Percentiles rank a stretch among this genome's conserved stretches.
phyloP scores from a whole-genome alignment of 2,329 filamentous ascomycete genomes.

The Colletotrichum limetticola region DNA sequence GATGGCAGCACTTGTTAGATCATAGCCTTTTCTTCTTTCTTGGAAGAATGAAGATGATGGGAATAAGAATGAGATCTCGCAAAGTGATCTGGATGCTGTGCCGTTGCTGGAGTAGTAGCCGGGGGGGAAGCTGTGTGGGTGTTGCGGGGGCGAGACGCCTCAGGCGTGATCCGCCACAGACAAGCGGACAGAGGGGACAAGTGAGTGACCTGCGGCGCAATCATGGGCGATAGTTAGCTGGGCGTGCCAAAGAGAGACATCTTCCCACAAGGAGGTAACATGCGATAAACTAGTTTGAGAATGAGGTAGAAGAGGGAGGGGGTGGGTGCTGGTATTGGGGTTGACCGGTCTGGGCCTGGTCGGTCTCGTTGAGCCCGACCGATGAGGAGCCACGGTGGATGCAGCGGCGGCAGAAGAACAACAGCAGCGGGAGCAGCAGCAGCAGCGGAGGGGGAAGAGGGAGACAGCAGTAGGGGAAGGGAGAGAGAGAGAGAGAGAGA shows the following conservation, averaged over 20 bases:
- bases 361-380: slow-evolving; percentile 29
- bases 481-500: neutral
- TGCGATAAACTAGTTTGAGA: neutral
- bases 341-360: slow-evolving; percentile 27
- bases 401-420: neutral
- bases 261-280: slow-evolving; percentile 21
- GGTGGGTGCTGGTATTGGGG: slow-evolving; percentile 1
- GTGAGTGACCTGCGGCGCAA: slow-evolving; percentile 14
- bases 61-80: slow-evolving; percentile 17
- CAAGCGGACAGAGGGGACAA: slow-evolving; percentile 10
- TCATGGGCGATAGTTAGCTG: slow-evolving; percentile 12
- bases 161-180: slow-evolving; percentile 23
- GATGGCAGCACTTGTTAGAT: slow-evolving; percentile 42
- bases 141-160: slow-evolving; percentile 7
- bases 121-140: slow-evolving; percentile 4
- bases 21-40: slow-evolving; percentile 9
- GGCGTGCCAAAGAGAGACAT: slow-evolving; percentile 10
- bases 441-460: neutral
- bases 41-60: neutral
- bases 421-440: neutral
- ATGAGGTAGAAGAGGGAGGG: neutral
- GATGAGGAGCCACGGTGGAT: slow-evolving; percentile 19
- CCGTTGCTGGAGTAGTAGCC: slow-evolving; percentile 4
- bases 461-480: neutral
- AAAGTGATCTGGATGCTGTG: slow-evolving; percentile 27